phyloP scores from a whole-genome alignment of 2,329 filamentous ascomycete genomes.

The Nothophaeocryptopus gaeumannii region DNA sequence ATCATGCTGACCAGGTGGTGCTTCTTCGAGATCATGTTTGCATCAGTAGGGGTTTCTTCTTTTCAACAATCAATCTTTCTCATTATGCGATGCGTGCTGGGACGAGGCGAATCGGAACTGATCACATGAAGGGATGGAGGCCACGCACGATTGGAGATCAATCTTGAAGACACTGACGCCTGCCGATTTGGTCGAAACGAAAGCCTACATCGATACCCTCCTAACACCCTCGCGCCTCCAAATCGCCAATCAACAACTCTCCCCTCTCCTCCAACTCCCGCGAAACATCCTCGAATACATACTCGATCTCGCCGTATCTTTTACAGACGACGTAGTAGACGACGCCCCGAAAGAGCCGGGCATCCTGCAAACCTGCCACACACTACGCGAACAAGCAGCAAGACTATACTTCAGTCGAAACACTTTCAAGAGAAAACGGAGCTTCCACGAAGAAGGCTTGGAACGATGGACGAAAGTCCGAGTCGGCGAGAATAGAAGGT shows the following conservation, averaged over 20 bases:
- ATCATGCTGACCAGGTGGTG: too few relatives aligned
- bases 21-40: too few relatives aligned
- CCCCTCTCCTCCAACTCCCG: constrained; percentile 14
- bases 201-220: constrained; percentile 11
- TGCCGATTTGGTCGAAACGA: constrained; percentile 11
- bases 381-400: constrained; percentile 8
- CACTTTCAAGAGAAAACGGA: constrained; percentile 16
- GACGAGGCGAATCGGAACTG: too few relatives aligned
- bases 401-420: constrained; percentile 14
- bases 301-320: constrained; percentile 9
- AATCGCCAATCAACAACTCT: constrained; percentile 15
- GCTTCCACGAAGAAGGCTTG: constrained; percentile 7
- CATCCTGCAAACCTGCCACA: constrained; percentile 14
- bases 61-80: too few relatives aligned
- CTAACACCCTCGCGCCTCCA: constrained; percentile 10
- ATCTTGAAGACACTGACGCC: constrained; percentile 8
- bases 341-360: constrained; percentile 6
- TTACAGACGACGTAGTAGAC: constrained; percentile 3
- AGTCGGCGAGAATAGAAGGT: constrained; percentile 12
- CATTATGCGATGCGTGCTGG: too few relatives aligned
- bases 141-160: neutral
- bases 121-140: too few relatives aligned
- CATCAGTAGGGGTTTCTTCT: too few relatives aligned
- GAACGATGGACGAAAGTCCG: constrained; percentile 14
- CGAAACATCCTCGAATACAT: constrained; percentile 12